Conservation (phyloP, 768 basidiomycete genomes). For the Pisolithus tinctorius region DNA sequence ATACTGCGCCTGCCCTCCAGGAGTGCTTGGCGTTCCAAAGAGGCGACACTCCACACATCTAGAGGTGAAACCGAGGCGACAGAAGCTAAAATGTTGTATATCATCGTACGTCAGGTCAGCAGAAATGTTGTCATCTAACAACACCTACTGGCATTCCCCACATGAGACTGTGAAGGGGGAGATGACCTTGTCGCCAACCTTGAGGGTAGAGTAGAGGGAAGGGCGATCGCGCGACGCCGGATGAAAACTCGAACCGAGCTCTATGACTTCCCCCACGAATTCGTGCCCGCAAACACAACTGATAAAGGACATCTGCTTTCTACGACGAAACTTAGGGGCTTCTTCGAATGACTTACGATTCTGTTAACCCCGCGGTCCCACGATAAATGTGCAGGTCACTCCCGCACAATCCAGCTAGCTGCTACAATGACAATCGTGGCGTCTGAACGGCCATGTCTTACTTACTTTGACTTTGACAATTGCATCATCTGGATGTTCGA, state of each 20-base stretch:
- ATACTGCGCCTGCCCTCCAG: conserved; percentile 77
- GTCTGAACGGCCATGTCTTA: background rate
- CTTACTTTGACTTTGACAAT: conserved; percentile 68
- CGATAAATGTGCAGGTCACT: conserved; percentile 75
- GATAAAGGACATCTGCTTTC: background rate
- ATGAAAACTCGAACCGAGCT: conserved; percentile 56
- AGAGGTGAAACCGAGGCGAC: conserved; percentile 66
- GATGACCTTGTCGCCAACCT: conserved; percentile 70
- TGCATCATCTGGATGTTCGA: conserved; percentile 69
- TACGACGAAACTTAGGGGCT: background rate
- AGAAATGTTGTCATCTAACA: background rate
- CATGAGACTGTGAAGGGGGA: conserved; percentile 79
- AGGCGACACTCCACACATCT: conserved; percentile 55
- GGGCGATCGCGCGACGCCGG: conserved; percentile 43
- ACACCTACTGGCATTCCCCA: conserved; percentile 73
- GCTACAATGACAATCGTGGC: conserved; percentile 1
- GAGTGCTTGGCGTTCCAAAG: conserved; percentile 60
- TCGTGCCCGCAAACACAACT: conserved; percentile 73
- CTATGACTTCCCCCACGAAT: conserved; percentile 66
- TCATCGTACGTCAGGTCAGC: background rate
- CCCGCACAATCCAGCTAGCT: conserved; percentile 67
- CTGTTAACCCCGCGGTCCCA: conserved; percentile 46
- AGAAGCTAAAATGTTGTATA: conserved; percentile 40
- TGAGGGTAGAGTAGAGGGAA: conserved; percentile 53
- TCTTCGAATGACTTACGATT: conserved; percentile 37